Conservation (phyloP, 768 basidiomycete genomes). For the Leccinum ochraceum region DNA sequence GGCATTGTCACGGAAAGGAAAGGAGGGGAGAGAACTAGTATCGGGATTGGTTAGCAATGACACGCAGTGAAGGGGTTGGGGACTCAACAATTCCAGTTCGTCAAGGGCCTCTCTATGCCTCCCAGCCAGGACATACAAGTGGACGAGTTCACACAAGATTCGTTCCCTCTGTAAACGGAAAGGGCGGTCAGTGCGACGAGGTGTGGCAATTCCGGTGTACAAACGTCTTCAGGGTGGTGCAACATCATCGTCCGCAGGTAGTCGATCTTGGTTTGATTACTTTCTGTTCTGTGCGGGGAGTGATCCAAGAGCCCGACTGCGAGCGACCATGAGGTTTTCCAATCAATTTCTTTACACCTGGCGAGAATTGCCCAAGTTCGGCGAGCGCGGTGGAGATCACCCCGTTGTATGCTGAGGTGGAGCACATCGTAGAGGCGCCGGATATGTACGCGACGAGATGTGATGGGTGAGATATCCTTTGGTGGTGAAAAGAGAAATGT, state of each 20-base stretch:
- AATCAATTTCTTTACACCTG: constrained; percentile 76
- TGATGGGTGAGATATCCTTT: constrained; percentile 47
- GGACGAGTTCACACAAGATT: constrained; percentile 74
- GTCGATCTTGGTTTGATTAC: constrained; percentile 45
- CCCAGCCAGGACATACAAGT: constrained; percentile 59
- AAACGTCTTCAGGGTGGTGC: constrained; percentile 64
- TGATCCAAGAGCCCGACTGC: constrained; percentile 57
- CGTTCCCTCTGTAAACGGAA: constrained; percentile 56
- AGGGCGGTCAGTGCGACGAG: constrained; percentile 15
- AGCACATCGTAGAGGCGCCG: constrained; percentile 74
- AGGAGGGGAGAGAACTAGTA: constrained; percentile 78
- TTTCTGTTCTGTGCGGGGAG: constrained; percentile 29
- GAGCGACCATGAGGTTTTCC: constrained; percentile 70
- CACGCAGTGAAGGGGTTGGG: constrained; percentile 1
- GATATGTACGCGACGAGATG: constrained; percentile 69
- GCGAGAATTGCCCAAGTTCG: constrained; percentile 74
- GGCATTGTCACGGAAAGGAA: constrained; percentile 84
- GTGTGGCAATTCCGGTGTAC: constrained; percentile 22
- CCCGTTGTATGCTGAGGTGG: constrained; percentile 66
- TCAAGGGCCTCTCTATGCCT: constrained; percentile 73
- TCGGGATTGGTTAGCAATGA: constrained; percentile 5
- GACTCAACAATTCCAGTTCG: constrained; percentile 78
- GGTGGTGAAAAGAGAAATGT: constrained; percentile 64
- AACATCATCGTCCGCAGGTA: constrained; percentile 74
- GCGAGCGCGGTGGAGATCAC: constrained; percentile 62